Base-by-base conservation (phyloP, 257 asterid genomes). In the Solanum arcanum region DNA sequence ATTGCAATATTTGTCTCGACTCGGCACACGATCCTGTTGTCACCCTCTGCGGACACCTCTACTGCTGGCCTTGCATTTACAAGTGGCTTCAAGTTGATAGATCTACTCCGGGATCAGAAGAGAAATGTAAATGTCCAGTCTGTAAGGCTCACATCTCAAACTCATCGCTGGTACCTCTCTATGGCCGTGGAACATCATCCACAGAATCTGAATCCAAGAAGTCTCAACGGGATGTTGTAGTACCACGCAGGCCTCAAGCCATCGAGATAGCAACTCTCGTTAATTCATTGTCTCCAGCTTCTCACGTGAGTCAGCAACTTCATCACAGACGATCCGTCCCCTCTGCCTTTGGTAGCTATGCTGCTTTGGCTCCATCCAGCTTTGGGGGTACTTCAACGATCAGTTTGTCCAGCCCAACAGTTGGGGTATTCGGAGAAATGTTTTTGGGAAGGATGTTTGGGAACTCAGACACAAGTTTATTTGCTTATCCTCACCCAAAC, bases 31-130 rank as follows among this genome's bases (percentile, higher is more conserved):
- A 96, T 23, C 99, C 99, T 6, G 95, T 96, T 14, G 96, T 95
- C 86, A 95, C 98, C 73, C 94, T 95, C 31, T 96, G 99, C 31
- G 99, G 99, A 27, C 99, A 96, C 88, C 95, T 96, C 47, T 96
- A 94, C 88, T 96, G 99, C 88, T 96, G 99, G 99, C 96, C 98
- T 18, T 96, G 99, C 93, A 94, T 96, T 86, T 95, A 93, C 92
- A 93, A 94, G 90, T 96, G 99, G 99, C 94, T 96, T 37, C 90
- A 93, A 12, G 94, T 93, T 52, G 94, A 91, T 86, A 94, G 88
- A 89, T 90, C 95, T 15, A 89, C 94, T 0, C 80, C 90, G 0
- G 95, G 93, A 80, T 88, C 98, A 13, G 92, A 88, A 0, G 93
- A 93, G 87, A 93, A 35, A n/a, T 94, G 98, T 75, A 90, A 88